A percentile compares a stretch with the other conserved stretches of the same genome.
Evolutionary conservation across 1,139 yeast species (phyloP).

Genomic region (Meyerozyma guilliermondii): DNA sequence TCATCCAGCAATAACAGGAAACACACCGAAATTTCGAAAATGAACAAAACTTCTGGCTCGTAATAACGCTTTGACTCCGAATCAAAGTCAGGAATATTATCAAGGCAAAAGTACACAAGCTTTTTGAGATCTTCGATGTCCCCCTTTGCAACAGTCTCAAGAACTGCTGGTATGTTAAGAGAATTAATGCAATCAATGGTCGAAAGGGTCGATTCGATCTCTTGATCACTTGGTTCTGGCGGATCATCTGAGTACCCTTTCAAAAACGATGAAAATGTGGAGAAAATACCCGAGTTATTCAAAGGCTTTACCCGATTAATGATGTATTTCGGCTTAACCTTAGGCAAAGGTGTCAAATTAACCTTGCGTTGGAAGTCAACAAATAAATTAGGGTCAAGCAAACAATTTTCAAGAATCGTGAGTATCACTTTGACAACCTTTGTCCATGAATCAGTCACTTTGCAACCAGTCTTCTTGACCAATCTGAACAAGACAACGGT

Average conservation of each 20-base stretch:
- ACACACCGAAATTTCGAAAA: constrained; percentile 52
- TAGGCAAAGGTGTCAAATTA: constrained; percentile 48
- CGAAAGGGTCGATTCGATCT: constrained; percentile 77
- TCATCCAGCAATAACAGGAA: constrained; percentile 43
- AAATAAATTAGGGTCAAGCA: constrained; percentile 65
- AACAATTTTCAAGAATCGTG: constrained; percentile 66
- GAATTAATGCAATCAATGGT: constrained; percentile 79
- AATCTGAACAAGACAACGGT: constrained; percentile 80
- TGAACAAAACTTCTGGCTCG: constrained; percentile 51
- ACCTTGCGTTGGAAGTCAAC: constrained; percentile 56
- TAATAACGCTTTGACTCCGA: constrained; percentile 40
- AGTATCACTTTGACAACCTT: constrained; percentile 56
- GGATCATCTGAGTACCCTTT: constrained; percentile 84
- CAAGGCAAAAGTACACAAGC: constrained; percentile 20
- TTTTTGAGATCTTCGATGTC: constrained; percentile 17
- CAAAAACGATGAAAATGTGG: constrained; percentile 87
- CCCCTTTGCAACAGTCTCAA: constrained; percentile 38
- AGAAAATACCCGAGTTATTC: constrained; percentile 71
- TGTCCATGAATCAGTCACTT: constrained; percentile 53
- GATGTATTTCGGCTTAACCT: constrained; percentile 60
- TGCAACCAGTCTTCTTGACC: constrained; percentile 52
- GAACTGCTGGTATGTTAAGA: constrained; percentile 50
- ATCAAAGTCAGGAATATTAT: constrained; percentile 24
- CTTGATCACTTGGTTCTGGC: constrained; percentile 89
- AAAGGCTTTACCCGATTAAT: constrained; percentile 57